Evolutionary conservation across 2,329 filamentous ascomycete genomes (phyloP), one percentile per base, ranked within the genome.

Genomic region (Thelonectria blattea): DNA sequence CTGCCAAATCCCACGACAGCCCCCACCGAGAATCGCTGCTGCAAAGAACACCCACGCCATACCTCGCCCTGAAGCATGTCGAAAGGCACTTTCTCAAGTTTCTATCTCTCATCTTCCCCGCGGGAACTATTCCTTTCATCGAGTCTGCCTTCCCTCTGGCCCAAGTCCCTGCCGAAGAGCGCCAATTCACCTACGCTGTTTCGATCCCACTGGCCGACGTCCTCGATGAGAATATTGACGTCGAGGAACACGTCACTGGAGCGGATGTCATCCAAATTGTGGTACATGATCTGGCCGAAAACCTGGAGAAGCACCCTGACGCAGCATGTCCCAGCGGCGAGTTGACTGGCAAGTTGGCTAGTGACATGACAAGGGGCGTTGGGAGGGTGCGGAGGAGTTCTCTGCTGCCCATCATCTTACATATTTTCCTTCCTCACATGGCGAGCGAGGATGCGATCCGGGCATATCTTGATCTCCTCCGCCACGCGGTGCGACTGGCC

Each of bases 41-140:
- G 73, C 65, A 68, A 8, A 61, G 78, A 53, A 76, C 78, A 1
- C 78, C 81, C 0, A 83, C 85, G 2, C 85, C 87, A 0, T 90
- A 89, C 64, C 74, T 91, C 15, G 88, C 88, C 0, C 74, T 91
- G 6, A 91, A 91, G 70, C 80, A 86, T 49, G 84, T 87, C 3
- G 88, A 91, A 72, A 80, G 86, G 48, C 88, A 91, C 60, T 91
- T 91, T 61, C 78, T 91, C 41, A 88, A 88, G 56, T 90, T 91
- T 57, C 76, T 91, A 9, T 85, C 86, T 1, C 79, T 88, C 22
- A 80, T 89, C 24, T 84, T 85, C 50, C 80, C 84, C 1, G 76
- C 78, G 17, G 80, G 81, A 3, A 76, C 82, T 6, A 81, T 86
- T n/a, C 82, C 83, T 0, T 84, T 85, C 18, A 80, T 87, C 58